Base-by-base conservation (phyloP, 768 basidiomycete species). In the Tricholoma flavovirens region DNA sequence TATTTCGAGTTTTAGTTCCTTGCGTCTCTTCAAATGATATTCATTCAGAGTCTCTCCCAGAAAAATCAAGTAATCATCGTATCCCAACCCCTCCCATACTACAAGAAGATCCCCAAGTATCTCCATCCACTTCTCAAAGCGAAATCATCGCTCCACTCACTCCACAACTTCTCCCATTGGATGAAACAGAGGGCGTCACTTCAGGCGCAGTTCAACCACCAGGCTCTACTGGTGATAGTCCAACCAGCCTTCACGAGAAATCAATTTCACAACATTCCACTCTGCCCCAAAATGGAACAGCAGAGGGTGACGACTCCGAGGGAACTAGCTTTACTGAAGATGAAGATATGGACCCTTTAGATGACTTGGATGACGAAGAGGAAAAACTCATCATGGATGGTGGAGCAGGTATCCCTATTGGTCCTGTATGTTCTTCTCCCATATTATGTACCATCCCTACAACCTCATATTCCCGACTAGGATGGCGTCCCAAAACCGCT, bases 121-220 rank as follows among this genome's bases (percentile, higher is more conserved):
- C 59, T 42, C 24, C 54, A 19, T 51, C 29, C 3, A 53, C 60
- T 43, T 67, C 67, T 3, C 49, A 49, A 42, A 65, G 60, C n/a
- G 72, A 79, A 40, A 69, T 70, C 17, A 58, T 71, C 8, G 56
- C 77, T 49, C 77, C 71, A 5, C 56, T 59, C 10, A 68, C 62
- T 19, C 69, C 57, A 63, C 71, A 72, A 72, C 60, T 64, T 67
- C 57, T 72, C 55, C 79, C 90, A 6, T 73, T 77, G 22, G 81
- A 84, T 8, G 93, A 94, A 72, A 92, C 93, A 6, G 92, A 86
- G 58, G 93, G 90, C 12, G 76, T 97, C 60, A 90, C 89, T 9
- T 93, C 91, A n/a, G 88, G 92, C 30, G 90, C 91, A 43, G 94
- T 96, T 21, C 90, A 94, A 64, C 81, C 93, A 2, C 93, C 95